Base-by-base conservation (phyloP, 192 early-diverging fungal species). In the Coemansia sp. region DNA sequence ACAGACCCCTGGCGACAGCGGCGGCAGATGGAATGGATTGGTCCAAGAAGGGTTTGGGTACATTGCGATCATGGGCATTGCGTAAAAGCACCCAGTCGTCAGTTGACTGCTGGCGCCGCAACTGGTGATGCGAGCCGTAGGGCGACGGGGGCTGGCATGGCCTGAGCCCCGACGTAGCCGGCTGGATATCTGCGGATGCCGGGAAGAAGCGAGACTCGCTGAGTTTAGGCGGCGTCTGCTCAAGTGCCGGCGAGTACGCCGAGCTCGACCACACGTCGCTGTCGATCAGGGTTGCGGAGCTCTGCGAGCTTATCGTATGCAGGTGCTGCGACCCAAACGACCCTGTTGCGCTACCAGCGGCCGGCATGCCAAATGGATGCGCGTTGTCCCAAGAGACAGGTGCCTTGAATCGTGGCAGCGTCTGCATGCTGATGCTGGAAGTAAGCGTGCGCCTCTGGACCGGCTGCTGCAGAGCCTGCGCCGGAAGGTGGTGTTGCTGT, bases 401-500 rank as follows among this genome's bases (percentile, higher is more conserved):
- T 0, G 41, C 25, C 29, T 60, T 58, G 52, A 57, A 59, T 2
- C 60, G 60, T 5, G 67, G 67, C 47, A 71, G 11, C 7, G 55
- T 51, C 26, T 71, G 67, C 67, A 71, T 71, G 51, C 67, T 71
- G 20, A 60, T 38, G n/a, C 67, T 71, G 9, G 67, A 71, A 14
- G 52, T 64, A 17, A 71, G 56, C 33, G 47, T 38, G 8, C 46
- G 44, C 7, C 52, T 20, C 42, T 59, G 67, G 13, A 34, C 16
- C 3, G 67, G 33, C 25, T 28, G 27, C 23, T 35, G 35, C 28
- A 39, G 41, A 11, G 39, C 20, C 38, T 47, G 47, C 31, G 43
- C 28, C 12, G 17, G 17, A 1, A 27, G 9, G 26, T 25, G 41
- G 26, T 13, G 40, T 13, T 42, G 38, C 0, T 51, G 42, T 3